Base-by-base conservation (phyloP, 116 monocot genomes). In the Posidonia oceanica region DNA sequence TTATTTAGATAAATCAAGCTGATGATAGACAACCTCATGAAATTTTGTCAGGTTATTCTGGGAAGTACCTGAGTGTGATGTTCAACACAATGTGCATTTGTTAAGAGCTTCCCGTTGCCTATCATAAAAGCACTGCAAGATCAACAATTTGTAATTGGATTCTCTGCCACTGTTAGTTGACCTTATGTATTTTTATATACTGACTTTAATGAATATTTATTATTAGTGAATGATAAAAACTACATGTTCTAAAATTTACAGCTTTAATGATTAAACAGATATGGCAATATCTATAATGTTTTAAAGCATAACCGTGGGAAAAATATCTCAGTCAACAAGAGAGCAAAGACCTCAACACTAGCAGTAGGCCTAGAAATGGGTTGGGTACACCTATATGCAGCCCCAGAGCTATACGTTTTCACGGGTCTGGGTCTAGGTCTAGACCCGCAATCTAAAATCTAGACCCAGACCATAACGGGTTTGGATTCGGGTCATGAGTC, bases 101-200 rank as follows among this genome's bases (percentile, higher is more conserved):
- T 96, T 73, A 91, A 78, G 65, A 96, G 91, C 70, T 91, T 96
- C 20, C 88, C 88, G 73, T 91, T 86, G 62, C 95, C 95, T 76
- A 96, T 96, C 95, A 96, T 91, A 72, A 96, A 96, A 74, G 95
- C 95, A 83, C 95, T 91, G 83, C 54, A 79, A 75, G 67, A 78
- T 16, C 44, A 75, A 75, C 57, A 22, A 29, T 67, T 48, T 36
- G 36, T 3, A 10, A 44, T 39, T 38, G 39, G 66, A 16, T 18
- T 61, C 21, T 36, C 36, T 61, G 23, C 22, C 14, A 29, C 61
- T 61, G 61, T 61, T 61, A 61, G 14, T 21, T 36, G 48, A 61
- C 14, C 36, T 21, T 29, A 14, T 61, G 61, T 36, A 29, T 29
- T 36, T 61, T 61, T 22, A 61, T 13, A 4, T 61, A 61, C 61